Evolutionary conservation across 2,329 filamentous ascomycete species (phyloP).

Genomic region (Talaromyces sp.): DNA sequence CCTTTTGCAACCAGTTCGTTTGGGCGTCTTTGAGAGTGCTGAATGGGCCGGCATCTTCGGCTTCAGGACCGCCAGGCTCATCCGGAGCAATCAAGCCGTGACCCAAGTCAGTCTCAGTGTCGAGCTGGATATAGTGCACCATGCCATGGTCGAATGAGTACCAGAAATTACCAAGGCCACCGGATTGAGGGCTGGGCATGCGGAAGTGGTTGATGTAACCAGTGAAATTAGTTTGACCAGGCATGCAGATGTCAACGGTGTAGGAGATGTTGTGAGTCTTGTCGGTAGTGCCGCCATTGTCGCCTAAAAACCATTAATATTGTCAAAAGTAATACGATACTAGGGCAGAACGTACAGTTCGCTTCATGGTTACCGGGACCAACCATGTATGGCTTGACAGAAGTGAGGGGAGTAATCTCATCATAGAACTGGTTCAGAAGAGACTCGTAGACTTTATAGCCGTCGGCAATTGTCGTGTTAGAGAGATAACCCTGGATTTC

Average conservation of each 20-base stretch:
- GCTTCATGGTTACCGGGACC: constrained; percentile 21
- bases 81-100: constrained; percentile 17
- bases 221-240: constrained; percentile 27
- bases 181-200: constrained; percentile 23
- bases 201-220: constrained; percentile 25
- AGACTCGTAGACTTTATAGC: constrained; percentile 14
- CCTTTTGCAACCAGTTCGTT: constrained; percentile 16
- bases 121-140: constrained; percentile 17
- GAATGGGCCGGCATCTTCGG: constrained; percentile 17
- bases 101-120: constrained; percentile 21
- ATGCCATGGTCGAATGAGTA: constrained; percentile 21
- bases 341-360: constrained; percentile 12
- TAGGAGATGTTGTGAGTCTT: constrained; percentile 19
- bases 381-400: constrained; percentile 20
- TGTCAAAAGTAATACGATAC: too few relatives aligned
- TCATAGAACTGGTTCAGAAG: constrained; percentile 19
- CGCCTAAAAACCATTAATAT: not conserved
- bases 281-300: constrained; percentile 20
- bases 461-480: constrained; percentile 13
- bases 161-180: constrained; percentile 17
- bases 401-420: constrained; percentile 13
- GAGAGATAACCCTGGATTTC: constrained; percentile 14
- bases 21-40: constrained; percentile 3
- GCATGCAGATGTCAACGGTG: constrained; percentile 21
- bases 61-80: constrained; percentile 14